Evolutionary conservation across 495 filamentous ascomycete genomes (phyloP), one percentile per base, ranked within the genome.

Genomic region (Tetracladium setigerum): DNA sequence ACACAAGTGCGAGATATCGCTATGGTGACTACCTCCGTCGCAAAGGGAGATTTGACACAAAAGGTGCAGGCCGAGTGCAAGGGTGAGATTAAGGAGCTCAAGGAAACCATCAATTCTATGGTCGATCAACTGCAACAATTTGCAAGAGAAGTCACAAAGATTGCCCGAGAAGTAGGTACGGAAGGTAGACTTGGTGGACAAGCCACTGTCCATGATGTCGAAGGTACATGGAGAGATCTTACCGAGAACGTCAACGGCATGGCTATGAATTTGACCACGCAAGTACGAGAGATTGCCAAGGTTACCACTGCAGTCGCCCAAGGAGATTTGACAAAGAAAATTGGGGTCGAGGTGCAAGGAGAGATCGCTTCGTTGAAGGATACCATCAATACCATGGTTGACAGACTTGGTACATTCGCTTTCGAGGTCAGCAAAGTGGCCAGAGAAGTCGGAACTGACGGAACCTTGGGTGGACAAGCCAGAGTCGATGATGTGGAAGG

Each of bases 341-440:
- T 99, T 55, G 85, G 85, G 9, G 94, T 95, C 44, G 89, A 97
- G 55, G 94, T 94, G 35, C 84, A 94, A 59, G 92, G 92, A 56
- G 92, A 99, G 65, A 99, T 99, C 53, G 67, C 95, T 38, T 84
- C 87, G 59, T 71, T 99, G 35, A 99, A 99, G 71, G 86, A 86
- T 57, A 99, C 92, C 1, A 99, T 99, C 67, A 99, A 99, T 60
- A 88, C 87, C 64, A 99, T 99, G 92, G 92, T 99, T 59, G 94
- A 99, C 65, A 82, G 89, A 52, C 78, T 99, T 6, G 88, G 94
- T 50, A 95, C 89, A 1, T 99, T 99, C 54, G 92, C 92, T 16
- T 92, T 92, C 49, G 94, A 99, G 66, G 94, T 99, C 60, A 97
- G 89, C 75, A 96, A 95, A 64, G 92, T 99, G 54, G 92, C 92